A percentile compares a stretch with the other conserved stretches of the same genome.
phyloP scores from a whole-genome alignment of 2,329 filamentous ascomycete species.

The Lizonia empirigonia region DNA sequence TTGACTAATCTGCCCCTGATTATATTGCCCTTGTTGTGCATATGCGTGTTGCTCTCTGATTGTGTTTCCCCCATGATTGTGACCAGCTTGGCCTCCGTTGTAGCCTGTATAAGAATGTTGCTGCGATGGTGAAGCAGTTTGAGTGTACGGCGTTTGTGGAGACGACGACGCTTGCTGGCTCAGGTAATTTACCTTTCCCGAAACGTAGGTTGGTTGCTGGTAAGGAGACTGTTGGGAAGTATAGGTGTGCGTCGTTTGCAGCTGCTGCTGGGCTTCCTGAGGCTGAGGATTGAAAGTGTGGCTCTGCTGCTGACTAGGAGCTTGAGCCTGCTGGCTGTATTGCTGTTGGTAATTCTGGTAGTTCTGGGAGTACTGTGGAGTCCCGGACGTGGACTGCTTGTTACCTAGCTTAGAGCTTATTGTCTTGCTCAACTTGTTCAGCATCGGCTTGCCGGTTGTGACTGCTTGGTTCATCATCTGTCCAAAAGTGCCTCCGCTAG shows the following conservation, averaged over 20 bases:
- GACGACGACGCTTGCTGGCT: conserved; percentile 23
- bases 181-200: conserved; percentile 38
- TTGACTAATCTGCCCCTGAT: conserved; percentile 12
- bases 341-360: conserved; percentile 43
- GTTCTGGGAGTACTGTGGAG: conserved; percentile 39
- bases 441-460: conserved; percentile 44
- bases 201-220: conserved; percentile 31
- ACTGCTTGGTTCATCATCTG: conserved; percentile 46
- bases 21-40: conserved; percentile 20
- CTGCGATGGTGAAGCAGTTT: conserved; percentile 21
- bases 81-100: conserved; percentile 20
- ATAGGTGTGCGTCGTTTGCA: conserved; percentile 26
- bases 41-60: conserved; percentile 14
- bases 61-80: conserved; percentile 15
- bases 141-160: conserved; percentile 19
- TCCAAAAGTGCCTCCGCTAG: conserved; percentile 31
- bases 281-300: conserved; percentile 24
- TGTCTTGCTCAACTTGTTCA: conserved; percentile 45
- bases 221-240: conserved; percentile 36
- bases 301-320: conserved; percentile 23
- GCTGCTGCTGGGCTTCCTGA: conserved; percentile 20
- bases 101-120: conserved; percentile 21
- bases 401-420: conserved; percentile 43
- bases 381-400: conserved; percentile 28
- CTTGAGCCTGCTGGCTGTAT: conserved; percentile 28